Conservation (phyloP, 2,329 filamentous ascomycete genomes). For the Cercospora sesami region DNA sequence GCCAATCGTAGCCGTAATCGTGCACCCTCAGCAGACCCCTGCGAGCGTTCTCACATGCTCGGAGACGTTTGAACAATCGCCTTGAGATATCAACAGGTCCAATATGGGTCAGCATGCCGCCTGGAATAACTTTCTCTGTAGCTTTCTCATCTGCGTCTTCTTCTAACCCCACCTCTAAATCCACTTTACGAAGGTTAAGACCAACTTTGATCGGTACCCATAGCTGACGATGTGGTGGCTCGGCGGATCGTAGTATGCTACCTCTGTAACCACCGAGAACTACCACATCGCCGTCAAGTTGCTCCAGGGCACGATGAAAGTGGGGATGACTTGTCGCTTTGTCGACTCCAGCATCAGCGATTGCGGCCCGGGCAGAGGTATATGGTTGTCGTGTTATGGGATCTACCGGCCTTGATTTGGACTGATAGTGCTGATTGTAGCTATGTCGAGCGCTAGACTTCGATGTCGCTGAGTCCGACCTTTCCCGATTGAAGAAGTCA, state of each 20-base stretch:
- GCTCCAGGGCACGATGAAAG: constrained; percentile 59
- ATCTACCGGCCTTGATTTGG: constrained; percentile 26
- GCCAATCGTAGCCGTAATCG: constrained; percentile 95
- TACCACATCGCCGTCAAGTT: constrained; percentile 79
- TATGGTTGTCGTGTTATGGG: constrained; percentile 33
- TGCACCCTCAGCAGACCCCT: constrained; percentile 73
- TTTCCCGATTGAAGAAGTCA: constrained; percentile 36
- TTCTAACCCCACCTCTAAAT: constrained; percentile 81
- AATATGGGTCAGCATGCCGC: constrained; percentile 86
- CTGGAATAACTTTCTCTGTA: constrained; percentile 78
- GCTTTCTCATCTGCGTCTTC: constrained; percentile 77
- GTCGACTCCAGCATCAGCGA: constrained; percentile 22
- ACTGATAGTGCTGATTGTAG: constrained; percentile 10
- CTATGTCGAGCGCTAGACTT: constrained; percentile 10
- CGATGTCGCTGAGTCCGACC: constrained; percentile 26
- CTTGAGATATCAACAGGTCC: constrained; percentile 88
- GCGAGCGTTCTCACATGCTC: constrained; percentile 70
- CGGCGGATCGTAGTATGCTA: constrained; percentile 81
- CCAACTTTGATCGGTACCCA: constrained; percentile 96
- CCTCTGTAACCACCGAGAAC: constrained; percentile 88
- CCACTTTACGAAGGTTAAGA: constrained; percentile 84
- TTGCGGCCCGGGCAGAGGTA: constrained; percentile 27
- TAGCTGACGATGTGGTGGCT: constrained; percentile 78
- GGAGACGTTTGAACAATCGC: constrained; percentile 74
- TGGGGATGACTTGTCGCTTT: constrained; percentile 50